A percentile compares a stretch with the other conserved stretches of the same genome.
Conservation (phyloP, 768 basidiomycete genomes). For the Suillus variegatus region DNA sequence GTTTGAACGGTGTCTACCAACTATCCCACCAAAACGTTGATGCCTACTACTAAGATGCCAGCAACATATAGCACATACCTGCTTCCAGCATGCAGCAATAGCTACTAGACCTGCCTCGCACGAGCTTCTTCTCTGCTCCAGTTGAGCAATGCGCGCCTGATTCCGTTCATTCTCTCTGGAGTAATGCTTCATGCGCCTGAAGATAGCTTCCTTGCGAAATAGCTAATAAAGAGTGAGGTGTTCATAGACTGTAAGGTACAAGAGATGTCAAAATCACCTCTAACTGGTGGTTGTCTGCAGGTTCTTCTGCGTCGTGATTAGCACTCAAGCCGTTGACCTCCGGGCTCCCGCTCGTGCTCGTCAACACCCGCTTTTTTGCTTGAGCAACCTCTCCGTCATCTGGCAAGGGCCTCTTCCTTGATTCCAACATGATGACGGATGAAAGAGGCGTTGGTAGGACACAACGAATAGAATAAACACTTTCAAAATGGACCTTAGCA, state of each 20-base stretch:
- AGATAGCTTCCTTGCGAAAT: constrained; percentile 88
- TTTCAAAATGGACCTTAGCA: constrained; percentile 15
- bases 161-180: constrained; percentile 72
- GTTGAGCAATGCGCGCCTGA: constrained; percentile 56
- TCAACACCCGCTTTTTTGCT: constrained; percentile 59
- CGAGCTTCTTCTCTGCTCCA: constrained; percentile 65
- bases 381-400: constrained; percentile 51
- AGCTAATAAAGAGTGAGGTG: constrained; percentile 42
- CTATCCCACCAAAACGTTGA: constrained; percentile 36
- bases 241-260: background rate
- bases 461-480: constrained; percentile 13
- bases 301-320: constrained; percentile 38
- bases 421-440: constrained; percentile 44
- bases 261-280: constrained; percentile 49
- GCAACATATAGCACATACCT: constrained; percentile 46
- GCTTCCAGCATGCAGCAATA: constrained; percentile 79
- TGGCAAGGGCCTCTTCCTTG: constrained; percentile 58
- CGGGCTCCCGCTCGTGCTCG: constrained; percentile 52
- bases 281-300: constrained; percentile 55
- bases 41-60: constrained; percentile 4
- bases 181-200: constrained; percentile 82
- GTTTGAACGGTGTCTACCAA: constrained; percentile 66
- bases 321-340: constrained; percentile 49
- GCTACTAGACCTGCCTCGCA: constrained; percentile 74
- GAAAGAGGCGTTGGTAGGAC: constrained; percentile 12